phyloP scores from a whole-genome alignment of 2,329 filamentous ascomycete species.

The Stromatinia cepivora region DNA sequence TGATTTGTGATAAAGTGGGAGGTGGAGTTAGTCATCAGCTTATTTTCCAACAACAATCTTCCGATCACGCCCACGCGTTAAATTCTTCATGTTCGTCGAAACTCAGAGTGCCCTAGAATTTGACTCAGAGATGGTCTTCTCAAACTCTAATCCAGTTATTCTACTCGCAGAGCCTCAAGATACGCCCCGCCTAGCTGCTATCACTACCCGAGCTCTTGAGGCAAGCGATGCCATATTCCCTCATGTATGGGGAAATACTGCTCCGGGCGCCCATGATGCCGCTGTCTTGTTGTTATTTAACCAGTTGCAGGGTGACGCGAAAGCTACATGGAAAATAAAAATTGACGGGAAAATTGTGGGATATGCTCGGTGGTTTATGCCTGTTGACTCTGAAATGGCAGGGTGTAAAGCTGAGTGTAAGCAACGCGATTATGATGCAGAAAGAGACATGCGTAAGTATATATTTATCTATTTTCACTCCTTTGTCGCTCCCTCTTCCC shows the following conservation, averaged over 20 bases:
- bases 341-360: background rate
- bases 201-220: background rate
- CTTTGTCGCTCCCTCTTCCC: background rate
- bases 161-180: background rate
- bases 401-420: background rate
- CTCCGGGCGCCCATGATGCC: background rate
- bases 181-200: background rate
- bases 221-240: background rate
- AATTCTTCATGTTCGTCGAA: background rate
- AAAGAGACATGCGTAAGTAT: background rate
- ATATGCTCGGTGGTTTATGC: background rate
- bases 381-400: background rate
- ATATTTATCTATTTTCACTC: background rate
- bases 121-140: background rate
- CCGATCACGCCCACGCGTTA: background rate
- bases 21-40: background rate
- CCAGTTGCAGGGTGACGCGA: background rate
- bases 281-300: background rate
- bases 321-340: background rate
- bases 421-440: background rate
- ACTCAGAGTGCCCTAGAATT: background rate
- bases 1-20: background rate
- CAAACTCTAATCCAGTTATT: background rate
- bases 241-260: background rate
- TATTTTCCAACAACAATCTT: background rate